Evolutionary conservation across 306 rosid species (phyloP).

Genomic region (Rosa chinensis): DNA sequence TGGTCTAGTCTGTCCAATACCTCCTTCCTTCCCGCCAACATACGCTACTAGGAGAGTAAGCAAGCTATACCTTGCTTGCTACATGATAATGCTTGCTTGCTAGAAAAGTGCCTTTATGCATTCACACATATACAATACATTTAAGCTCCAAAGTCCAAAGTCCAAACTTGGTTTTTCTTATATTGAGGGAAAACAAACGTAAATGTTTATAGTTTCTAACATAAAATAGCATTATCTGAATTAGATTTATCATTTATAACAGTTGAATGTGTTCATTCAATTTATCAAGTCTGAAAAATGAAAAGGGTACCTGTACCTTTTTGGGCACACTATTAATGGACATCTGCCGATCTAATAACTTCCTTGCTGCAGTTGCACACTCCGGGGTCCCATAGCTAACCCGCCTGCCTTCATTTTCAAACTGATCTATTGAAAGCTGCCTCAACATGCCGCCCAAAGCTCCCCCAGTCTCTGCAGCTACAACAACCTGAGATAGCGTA

Average conservation of each 20-base stretch:
- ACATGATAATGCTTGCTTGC: neutral
- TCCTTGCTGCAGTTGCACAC: constrained; percentile 97
- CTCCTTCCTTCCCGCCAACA: neutral
- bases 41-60: neutral
- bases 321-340: constrained; percentile 95
- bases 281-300: neutral
- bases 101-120: neutral
- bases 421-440: constrained; percentile 98
- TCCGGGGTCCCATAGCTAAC: constrained; percentile 99
- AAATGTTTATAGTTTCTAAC: neutral
- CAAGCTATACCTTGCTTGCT: constrained; percentile 1
- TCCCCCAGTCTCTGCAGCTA: constrained; percentile 99
- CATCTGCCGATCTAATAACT: constrained; percentile 96
- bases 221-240: neutral
- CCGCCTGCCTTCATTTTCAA: constrained; percentile 98
- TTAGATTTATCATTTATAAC: neutral
- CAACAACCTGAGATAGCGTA: constrained; percentile 71
- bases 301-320: constrained; percentile 50
- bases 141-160: too few species aligned
- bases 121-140: neutral
- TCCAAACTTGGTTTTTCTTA: neutral
- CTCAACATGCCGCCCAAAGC: constrained; percentile 99
- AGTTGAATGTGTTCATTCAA: neutral
- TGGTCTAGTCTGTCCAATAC: neutral
- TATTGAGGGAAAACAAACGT: neutral